Evolutionary conservation across 2,329 filamentous ascomycete genomes (phyloP), one percentile per base, ranked within the genome.

Genomic region (Colletotrichum zoysiae): DNA sequence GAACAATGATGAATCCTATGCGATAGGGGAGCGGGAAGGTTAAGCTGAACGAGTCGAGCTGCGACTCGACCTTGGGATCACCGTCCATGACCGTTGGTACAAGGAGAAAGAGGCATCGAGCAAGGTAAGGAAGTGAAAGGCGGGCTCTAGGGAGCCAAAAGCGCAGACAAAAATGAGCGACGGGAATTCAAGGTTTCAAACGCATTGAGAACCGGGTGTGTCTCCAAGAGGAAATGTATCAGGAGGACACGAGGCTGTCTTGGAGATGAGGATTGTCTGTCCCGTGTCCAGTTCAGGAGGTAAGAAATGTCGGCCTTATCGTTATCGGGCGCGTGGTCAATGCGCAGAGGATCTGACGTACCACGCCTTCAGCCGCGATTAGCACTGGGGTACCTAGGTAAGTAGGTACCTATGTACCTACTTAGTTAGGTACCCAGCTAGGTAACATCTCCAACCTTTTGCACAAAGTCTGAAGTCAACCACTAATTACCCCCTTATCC

Each of bases 11-110:
- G 76, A 97, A 89, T 73, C 94, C 94, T 71, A 98, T 90, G 76
- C 95, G 92, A 81, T 95, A 97, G 55, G 96, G 95, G 73, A 98
- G 86, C 64, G 95, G 96, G 75, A 98, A 91, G 74, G 93, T 87
- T 79, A 93, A 86, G 87, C 93, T 95, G 86, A 98, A 96, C 82
- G 90, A 88, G 87, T 98, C 95, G 82, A 97, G 89, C 83, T 86
- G 83, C 73, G 86, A 81, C 83, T 93, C 91, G 77, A 93, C 90
- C 77, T 89, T 88, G 73, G 90, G 89, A 85, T 93, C 91, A 84
- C 90, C 91, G 84, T 93, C 91, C 91, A 93, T 93, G 79, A 35
- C 23, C 40, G 79, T 77, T 76, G 63, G 63, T 56, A 16, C 35
- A 67, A 38, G 44, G 61, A 60, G 58, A 66, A 65, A 64, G 56